Base-by-base conservation (phyloP, 306 rosid genomes). In the Boehmeria nivea region DNA sequence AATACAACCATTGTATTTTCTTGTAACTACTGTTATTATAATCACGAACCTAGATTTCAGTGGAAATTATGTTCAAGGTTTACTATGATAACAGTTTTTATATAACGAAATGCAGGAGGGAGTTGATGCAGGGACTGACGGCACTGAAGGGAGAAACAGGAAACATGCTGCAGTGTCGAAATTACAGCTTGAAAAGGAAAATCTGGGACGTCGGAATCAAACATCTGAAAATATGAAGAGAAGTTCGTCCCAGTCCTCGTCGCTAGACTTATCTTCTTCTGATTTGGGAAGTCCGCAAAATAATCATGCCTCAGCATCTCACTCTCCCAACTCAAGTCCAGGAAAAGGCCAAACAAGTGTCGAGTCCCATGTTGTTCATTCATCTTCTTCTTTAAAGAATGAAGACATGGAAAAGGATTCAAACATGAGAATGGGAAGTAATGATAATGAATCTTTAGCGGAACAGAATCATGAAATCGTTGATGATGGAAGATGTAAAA, bases 231-330 rank as follows among this genome's bases (percentile, higher is more conserved):
- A 48, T 51, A 65, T 58, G 65, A 74, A 73, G 75, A 57, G 67
- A 59, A 71, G 79, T 74, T 73, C 86, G 51, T 83, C 82, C 7
- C 51, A 65, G 61, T 59, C 79, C 8, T 75, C 89, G 22, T 72
- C 93, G 24, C 43, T 71, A 48, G 87, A 89, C 72, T 59, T 75
- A 15, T 77, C 81, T 16, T 81, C 82, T 18, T 81, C 82, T 65
- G 85, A 69, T 62, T 57, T 72, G 18, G 87, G 78, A 46, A 83
- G 82, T 74, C 82, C 88, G n/a, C 76, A 62, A 79, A 67, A 77
- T 65, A 73, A 60, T 74, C 72, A 59, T 62, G 51, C 76, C 66
- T 72, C 81, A 26, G 53, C 47, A 37, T 62, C 57, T 33, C 65
- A 45, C 58, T 74, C 80, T 60, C 70, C 74, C 45, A 57, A 50